phyloP scores from a whole-genome alignment of 108 stramenopile genomes.

The Nitzschia inconspicua region DNA sequence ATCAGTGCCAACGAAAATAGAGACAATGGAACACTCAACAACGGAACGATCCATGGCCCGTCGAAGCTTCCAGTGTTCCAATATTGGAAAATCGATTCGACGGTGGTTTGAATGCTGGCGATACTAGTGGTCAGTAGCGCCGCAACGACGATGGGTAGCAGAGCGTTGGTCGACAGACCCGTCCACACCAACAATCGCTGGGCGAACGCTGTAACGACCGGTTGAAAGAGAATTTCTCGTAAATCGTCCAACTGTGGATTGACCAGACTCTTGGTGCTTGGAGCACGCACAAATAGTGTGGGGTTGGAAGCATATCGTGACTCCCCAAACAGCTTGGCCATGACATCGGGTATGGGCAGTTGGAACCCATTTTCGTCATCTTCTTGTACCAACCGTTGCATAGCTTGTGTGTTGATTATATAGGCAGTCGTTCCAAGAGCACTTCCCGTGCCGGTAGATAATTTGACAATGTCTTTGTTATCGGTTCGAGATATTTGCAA shows the following conservation, averaged over 20 bases:
- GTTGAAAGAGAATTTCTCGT: slow-evolving; percentile 17
- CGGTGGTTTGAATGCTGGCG: slow-evolving; percentile 2
- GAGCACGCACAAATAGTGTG: slow-evolving; percentile 32
- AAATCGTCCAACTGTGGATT: slow-evolving; percentile 42
- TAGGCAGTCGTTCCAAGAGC: slow-evolving; percentile 49
- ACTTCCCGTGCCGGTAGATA: slow-evolving; percentile 18
- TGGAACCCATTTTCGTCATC: slow-evolving; percentile 29
- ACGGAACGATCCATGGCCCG: slow-evolving; percentile 24
- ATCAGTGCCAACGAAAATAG: slow-evolving; percentile 36
- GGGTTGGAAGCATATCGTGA: slow-evolving; percentile 39
- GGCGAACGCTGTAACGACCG: slow-evolving; percentile 3
- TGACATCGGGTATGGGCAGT: slow-evolving; percentile 39
- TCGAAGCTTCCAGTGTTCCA: slow-evolving; percentile 22
- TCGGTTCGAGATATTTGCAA: slow-evolving; percentile 21
- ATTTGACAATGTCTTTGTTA: slow-evolving; percentile 16
- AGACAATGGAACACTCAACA: slow-evolving; percentile 22
- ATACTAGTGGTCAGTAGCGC: slow-evolving; percentile 9
- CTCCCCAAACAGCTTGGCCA: slow-evolving; percentile 39
- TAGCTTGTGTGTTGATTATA: slow-evolving; percentile 33
- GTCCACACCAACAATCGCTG: slow-evolving; percentile 25
- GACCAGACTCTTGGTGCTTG: slow-evolving; percentile 39
- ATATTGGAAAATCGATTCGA: slow-evolving; percentile 15
- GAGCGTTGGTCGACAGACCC: slow-evolving; percentile 25
- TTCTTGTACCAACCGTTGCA: slow-evolving; percentile 24
- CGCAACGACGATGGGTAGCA: slow-evolving; percentile 13